Percentiles rank a stretch among this genome's conserved stretches.
Conservation (phyloP, 2,329 filamentous ascomycete species). For the Botryosphaeria dothidea region DNA sequence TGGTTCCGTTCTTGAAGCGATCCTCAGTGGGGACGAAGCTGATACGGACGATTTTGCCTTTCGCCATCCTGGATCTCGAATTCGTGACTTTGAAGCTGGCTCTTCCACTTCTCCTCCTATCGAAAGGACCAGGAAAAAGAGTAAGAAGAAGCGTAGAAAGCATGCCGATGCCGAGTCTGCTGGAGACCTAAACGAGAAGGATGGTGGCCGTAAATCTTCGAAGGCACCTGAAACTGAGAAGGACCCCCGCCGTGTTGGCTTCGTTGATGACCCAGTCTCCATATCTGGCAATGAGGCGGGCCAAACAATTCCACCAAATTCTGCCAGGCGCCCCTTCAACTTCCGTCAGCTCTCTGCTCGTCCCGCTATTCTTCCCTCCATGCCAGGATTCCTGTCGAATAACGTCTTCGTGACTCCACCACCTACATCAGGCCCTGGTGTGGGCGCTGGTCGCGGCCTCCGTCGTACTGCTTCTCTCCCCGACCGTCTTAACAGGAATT, state of each 20-base stretch:
- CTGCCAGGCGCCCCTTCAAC: constrained; percentile 39
- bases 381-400: constrained; percentile 57
- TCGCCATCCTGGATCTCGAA: constrained; percentile 32
- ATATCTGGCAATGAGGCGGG: constrained; percentile 12
- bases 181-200: constrained; percentile 1
- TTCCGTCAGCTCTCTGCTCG: constrained; percentile 58
- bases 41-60: constrained; percentile 48
- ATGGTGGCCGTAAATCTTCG: neutral
- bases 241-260: constrained; percentile 54
- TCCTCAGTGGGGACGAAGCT: constrained; percentile 56
- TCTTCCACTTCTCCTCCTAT: constrained; percentile 35
- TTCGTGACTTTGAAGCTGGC: constrained; percentile 52
- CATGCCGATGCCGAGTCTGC: constrained; percentile 24
- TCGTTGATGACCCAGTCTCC: constrained; percentile 42
- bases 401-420: constrained; percentile 58
- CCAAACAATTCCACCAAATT: constrained; percentile 45
- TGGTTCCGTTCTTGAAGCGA: constrained; percentile 38
- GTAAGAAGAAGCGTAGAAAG: constrained; percentile 50
- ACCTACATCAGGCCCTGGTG: constrained; percentile 34
- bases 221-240: neutral
- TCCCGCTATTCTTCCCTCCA: constrained; percentile 53
- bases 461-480: constrained; percentile 39
- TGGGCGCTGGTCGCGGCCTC: constrained; percentile 35
- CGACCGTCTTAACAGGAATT: constrained; percentile 34
- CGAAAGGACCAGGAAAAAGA: constrained; percentile 43